A percentile compares a stretch with the other conserved stretches of the same genome.
These are phyloP conservation scores for Aegilops longissima DNA, from an alignment of 176 grass and related monocot genomes.

Conservation along the genomic window DNA sequence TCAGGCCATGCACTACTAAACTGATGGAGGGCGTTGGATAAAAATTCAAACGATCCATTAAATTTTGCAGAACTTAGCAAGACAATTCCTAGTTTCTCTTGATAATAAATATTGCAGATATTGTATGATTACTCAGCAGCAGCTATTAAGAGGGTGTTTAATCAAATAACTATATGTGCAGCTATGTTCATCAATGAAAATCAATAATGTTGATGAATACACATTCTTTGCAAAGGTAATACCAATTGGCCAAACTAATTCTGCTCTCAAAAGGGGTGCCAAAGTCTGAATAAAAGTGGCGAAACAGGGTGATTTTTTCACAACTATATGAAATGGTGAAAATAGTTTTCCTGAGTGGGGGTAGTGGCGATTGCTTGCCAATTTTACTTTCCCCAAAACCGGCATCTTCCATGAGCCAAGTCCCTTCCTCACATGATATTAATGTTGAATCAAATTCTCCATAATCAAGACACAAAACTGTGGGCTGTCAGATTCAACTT, in stretches of 20 bases:
- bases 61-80: constrained; percentile 11
- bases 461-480: constrained; percentile 4
- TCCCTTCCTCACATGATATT: constrained; percentile 7
- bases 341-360: background rate
- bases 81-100: constrained; percentile 8
- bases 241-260: background rate
- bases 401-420: constrained; percentile 11
- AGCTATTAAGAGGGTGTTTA: background rate
- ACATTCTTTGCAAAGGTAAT: constrained; percentile 1
- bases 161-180: constrained; percentile 24
- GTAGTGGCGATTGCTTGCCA: background rate
- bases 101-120: background rate
- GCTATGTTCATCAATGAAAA: background rate
- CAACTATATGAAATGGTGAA: background rate
- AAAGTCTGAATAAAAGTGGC: background rate
- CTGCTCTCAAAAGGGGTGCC: background rate
- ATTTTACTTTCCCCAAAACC: background rate
- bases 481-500: constrained; percentile 16
- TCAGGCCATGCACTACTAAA: no score
- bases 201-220: background rate
- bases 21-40: no score
- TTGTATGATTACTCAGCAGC: background rate
- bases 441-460: constrained; percentile 8
- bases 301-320: background rate
- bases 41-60: background rate